These are phyloP conservation scores for Takashimella koratensis DNA, from an alignment of 1,284 basidiomycete genomes.

Conservation along the genomic window DNA sequence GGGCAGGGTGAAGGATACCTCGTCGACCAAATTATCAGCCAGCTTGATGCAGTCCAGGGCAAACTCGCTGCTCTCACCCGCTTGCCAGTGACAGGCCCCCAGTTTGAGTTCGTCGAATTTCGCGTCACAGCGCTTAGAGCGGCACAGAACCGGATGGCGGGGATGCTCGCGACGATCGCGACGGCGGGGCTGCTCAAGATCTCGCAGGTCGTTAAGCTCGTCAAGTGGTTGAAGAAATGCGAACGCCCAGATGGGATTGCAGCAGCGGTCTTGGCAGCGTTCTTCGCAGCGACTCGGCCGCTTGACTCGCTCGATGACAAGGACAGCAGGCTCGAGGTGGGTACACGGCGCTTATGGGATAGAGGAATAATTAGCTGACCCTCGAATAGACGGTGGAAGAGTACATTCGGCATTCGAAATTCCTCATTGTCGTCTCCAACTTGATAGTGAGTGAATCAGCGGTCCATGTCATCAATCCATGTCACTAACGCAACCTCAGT, in stretches of 20 bases:
- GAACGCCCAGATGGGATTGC: conserved; percentile 31
- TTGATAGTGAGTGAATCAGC: conserved; percentile 29
- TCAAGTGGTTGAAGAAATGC: conserved; percentile 44
- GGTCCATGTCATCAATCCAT: background rate
- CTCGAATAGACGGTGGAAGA: conserved; percentile 5
- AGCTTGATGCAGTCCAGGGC: conserved; percentile 31
- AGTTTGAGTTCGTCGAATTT: conserved; percentile 36
- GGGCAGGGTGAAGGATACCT: conserved; percentile 33
- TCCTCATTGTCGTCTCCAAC: conserved; percentile 34
- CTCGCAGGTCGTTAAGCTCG: conserved; percentile 38
- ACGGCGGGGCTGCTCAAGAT: conserved; percentile 33
- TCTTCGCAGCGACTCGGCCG: conserved; percentile 31
- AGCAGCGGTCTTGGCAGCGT: conserved; percentile 24
- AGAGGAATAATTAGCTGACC: background rate
- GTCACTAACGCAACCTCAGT: conserved; percentile 13
- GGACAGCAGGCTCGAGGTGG: conserved; percentile 27
- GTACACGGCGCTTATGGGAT: background rate
- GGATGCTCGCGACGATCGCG: conserved; percentile 28
- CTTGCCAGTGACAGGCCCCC: conserved; percentile 16
- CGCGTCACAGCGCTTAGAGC: conserved; percentile 26
- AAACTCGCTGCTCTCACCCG: conserved; percentile 25
- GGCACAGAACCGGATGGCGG: conserved; percentile 37
- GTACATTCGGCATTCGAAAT: conserved; percentile 26
- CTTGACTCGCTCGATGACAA: conserved; percentile 21
- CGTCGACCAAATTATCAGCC: conserved; percentile 35